phyloP scores from a whole-genome alignment of 306 rosid genomes.

The Castanospermum australe region DNA sequence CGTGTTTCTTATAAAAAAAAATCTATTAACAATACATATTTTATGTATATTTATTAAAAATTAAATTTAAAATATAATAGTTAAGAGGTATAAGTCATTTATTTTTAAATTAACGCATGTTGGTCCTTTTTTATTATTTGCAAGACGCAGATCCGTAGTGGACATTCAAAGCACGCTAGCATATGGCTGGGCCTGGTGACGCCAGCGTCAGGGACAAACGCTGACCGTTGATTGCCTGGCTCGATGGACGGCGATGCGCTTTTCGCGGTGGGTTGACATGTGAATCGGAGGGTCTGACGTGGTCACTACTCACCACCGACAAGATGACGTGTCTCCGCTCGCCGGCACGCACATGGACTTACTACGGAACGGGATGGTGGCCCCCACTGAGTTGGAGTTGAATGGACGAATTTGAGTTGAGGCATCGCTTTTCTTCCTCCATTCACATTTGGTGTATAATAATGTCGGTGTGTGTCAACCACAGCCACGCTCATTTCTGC shows the following conservation, averaged over 20 bases:
- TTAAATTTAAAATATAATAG: too few species aligned
- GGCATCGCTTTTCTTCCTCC: not conserved
- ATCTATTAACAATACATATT: too few species aligned
- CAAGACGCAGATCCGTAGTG: too few species aligned
- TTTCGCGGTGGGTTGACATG: not conserved
- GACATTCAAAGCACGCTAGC: not conserved
- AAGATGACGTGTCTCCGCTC: constrained; percentile 23
- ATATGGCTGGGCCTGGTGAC: constrained; percentile 15
- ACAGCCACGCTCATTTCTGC: too few species aligned
- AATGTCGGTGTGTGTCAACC: too few species aligned
- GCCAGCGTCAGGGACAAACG: not conserved
- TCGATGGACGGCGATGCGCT: not conserved
- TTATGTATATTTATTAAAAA: too few species aligned
- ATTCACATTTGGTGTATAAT: constrained; percentile 15
- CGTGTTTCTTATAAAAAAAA: too few species aligned
- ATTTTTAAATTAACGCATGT: too few species aligned
- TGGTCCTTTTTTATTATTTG: too few species aligned
- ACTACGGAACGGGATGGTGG: not conserved
- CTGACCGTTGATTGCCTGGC: not conserved
- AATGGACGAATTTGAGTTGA: not conserved
- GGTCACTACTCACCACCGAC: constrained; percentile 13
- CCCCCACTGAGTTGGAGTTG: not conserved
- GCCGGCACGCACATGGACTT: constrained; percentile 18
- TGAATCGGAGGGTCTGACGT: not conserved
- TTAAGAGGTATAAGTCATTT: too few species aligned